phyloP scores from a whole-genome alignment of 352 stramenopile genomes.

The Globisporangium sylvaticum region DNA sequence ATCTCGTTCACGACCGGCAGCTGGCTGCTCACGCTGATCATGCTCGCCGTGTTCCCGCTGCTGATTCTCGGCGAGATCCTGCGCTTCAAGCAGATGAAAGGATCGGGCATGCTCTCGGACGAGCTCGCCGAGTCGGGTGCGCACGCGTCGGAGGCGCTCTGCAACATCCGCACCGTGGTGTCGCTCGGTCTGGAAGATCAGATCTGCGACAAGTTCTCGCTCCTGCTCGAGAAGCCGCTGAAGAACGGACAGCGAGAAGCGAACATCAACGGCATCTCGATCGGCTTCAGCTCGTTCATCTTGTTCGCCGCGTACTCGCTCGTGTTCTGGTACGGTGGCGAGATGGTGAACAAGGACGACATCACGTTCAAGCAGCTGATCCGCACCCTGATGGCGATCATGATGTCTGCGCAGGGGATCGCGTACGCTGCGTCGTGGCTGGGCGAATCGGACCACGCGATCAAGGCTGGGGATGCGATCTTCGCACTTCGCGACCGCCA shows the following conservation, averaged over 20 bases:
- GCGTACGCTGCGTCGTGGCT: slow-evolving; percentile 24
- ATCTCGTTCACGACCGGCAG: slow-evolving; percentile 17
- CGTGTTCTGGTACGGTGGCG: slow-evolving; percentile 56
- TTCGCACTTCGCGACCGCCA: background rate
- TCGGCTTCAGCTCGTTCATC: slow-evolving; percentile 66
- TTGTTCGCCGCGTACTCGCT: slow-evolving; percentile 41
- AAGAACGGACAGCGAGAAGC: slow-evolving; percentile 16
- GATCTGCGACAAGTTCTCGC: slow-evolving; percentile 27
- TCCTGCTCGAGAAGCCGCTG: slow-evolving; percentile 24
- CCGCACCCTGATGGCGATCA: slow-evolving; percentile 46
- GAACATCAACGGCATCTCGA: slow-evolving; percentile 28
- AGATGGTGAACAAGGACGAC: slow-evolving; percentile 27
- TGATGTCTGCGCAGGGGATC: slow-evolving; percentile 40
- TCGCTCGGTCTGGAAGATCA: slow-evolving; percentile 31
- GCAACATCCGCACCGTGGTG: slow-evolving; percentile 36
- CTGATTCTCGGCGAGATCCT: slow-evolving; percentile 25
- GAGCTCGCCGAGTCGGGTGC: slow-evolving; percentile 30
- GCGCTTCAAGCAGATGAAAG: slow-evolving; percentile 23
- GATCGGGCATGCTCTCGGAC: slow-evolving; percentile 21
- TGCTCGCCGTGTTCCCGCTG: slow-evolving; percentile 19
- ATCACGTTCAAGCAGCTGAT: slow-evolving; percentile 48
- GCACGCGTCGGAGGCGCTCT: slow-evolving; percentile 41
- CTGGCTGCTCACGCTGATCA: slow-evolving; percentile 19
- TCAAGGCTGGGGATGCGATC: background rate
- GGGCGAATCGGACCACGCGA: slow-evolving; percentile 34